Conservation (phyloP, 2,329 filamentous ascomycete species). For the Penicillium sp. region DNA sequence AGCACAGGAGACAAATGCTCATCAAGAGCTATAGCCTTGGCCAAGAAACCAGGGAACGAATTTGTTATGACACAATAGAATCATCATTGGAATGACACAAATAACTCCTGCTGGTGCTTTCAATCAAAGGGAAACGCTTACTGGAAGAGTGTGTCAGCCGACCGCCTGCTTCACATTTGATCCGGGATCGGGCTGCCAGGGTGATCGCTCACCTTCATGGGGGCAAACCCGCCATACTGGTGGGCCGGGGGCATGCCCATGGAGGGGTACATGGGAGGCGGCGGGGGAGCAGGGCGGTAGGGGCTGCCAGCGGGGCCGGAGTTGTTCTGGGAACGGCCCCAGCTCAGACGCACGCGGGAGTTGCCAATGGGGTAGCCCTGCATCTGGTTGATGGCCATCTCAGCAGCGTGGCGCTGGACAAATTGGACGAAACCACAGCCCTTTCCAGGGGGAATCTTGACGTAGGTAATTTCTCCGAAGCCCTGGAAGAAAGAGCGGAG, state of each 20-base stretch:
- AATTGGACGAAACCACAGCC: conserved; percentile 99
- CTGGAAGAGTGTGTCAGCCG: conserved; percentile 25
- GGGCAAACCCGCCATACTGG: conserved; percentile 56
- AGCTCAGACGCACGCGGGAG: conserved; percentile 91
- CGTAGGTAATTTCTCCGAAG: conserved; percentile 98
- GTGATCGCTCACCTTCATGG: conserved; percentile 53
- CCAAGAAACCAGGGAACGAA: conserved; percentile 29
- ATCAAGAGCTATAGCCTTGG: conserved; percentile 38
- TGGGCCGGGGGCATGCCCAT: conserved; percentile 60
- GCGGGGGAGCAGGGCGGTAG: conserved; percentile 78
- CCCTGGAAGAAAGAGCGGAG: conserved; percentile 99
- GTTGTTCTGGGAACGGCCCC: conserved; percentile 98
- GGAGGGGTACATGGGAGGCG: conserved; percentile 62
- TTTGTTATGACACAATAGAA: conserved; percentile 35
- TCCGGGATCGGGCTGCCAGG: conserved; percentile 24
- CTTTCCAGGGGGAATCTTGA: conserved; percentile 99
- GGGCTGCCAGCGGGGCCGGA: conserved; percentile 91
- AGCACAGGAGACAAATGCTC: conserved; percentile 36
- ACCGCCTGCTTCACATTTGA: conserved; percentile 23
- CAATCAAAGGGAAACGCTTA: conserved; percentile 34
- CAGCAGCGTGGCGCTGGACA: conserved; percentile 92
- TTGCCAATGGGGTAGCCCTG: conserved; percentile 98
- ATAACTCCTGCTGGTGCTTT: conserved; percentile 39
- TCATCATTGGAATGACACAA: conserved; percentile 37
- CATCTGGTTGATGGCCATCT: conserved; percentile 99